Percentiles rank a stretch among this genome's conserved stretches.
Conservation (phyloP, 768 basidiomycete species). For the Agaricus bisporus region DNA sequence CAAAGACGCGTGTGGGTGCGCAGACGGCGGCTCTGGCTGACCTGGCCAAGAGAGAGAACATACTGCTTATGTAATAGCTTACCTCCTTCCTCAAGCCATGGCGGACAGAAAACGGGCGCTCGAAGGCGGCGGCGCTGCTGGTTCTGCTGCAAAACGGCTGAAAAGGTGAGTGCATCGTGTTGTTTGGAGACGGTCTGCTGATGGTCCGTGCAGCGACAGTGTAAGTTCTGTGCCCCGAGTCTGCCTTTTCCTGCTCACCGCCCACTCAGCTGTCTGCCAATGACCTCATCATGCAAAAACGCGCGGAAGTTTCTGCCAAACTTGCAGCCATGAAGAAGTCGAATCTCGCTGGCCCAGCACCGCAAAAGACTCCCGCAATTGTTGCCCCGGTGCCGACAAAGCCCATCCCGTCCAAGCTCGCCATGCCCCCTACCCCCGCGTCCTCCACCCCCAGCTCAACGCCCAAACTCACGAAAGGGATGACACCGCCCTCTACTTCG, state of each 20-base stretch:
- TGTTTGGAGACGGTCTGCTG: conserved; percentile 9
- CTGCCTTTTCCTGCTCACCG: conserved; percentile 1
- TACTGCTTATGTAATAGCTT: conserved; percentile 23
- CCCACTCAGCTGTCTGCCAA: conserved; percentile 39
- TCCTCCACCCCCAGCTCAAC: conserved; percentile 34
- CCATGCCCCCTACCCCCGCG: conserved; percentile 26
- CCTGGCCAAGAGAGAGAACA: conserved; percentile 40
- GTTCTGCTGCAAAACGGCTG: conserved; percentile 46
- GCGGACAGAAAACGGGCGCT: conserved; percentile 60
- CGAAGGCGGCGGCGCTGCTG: conserved; percentile 45
- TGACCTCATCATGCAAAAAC: conserved; percentile 75
- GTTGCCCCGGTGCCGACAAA: conserved; percentile 34
- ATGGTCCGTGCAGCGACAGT: conserved; percentile 41
- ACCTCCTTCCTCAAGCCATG: conserved; percentile 30
- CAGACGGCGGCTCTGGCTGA: conserved; percentile 21
- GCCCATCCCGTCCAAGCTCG: conserved; percentile 29
- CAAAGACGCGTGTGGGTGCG: conserved; percentile 28
- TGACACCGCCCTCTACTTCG: conserved; percentile 21
- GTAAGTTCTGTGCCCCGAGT: conserved; percentile 31
- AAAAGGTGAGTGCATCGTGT: conserved; percentile 46
- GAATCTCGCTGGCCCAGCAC: conserved; percentile 21
- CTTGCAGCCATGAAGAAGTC: conserved; percentile 65
- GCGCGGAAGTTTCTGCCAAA: conserved; percentile 82
- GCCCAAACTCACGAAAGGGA: conserved; percentile 3
- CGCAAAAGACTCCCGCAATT: conserved; percentile 18